Evolutionary conservation across 768 basidiomycete species (phyloP).

Genomic region (Boletus reticulatus): DNA sequence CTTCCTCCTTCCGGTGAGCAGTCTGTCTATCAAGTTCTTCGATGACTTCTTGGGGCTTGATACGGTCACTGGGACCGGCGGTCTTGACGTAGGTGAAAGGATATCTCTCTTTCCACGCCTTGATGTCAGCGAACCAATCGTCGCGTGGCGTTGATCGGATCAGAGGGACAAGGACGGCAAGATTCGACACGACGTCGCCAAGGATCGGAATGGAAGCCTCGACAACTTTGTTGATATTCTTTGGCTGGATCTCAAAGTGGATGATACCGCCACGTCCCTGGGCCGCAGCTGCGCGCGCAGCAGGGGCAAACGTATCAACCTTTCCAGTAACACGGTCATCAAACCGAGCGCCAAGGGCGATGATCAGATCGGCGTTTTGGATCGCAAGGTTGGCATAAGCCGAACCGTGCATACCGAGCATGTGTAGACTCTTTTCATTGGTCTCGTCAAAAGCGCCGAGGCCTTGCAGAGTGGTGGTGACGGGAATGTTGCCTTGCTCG

Average conservation of each 20-base stretch:
- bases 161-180: slow-evolving; percentile 78
- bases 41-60: slow-evolving; percentile 97
- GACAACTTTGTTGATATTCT: slow-evolving; percentile 99
- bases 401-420: slow-evolving; percentile 99
- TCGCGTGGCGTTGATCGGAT: slow-evolving; percentile 62
- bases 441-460: slow-evolving; percentile 95
- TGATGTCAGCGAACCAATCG: slow-evolving; percentile 84
- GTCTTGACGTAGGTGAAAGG: slow-evolving; percentile 87
- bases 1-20: slow-evolving; percentile 77
- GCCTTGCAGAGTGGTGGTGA: slow-evolving; percentile 95
- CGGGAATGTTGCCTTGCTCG: slow-evolving; percentile 89
- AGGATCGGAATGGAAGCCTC: slow-evolving; percentile 92
- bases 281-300: slow-evolving; percentile 79
- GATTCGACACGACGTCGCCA: slow-evolving; percentile 86
- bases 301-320: slow-evolving; percentile 86
- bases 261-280: slow-evolving; percentile 94
- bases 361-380: slow-evolving; percentile 96
- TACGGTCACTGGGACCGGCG: slow-evolving; percentile 50
- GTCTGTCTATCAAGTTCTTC: slow-evolving; percentile 86
- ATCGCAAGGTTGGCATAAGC: slow-evolving; percentile 98
- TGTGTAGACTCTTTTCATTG: slow-evolving; percentile 83
- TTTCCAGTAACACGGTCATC: slow-evolving; percentile 98
- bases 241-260: slow-evolving; percentile 97
- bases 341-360: slow-evolving; percentile 94
- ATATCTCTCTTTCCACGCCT: slow-evolving; percentile 79